Percentiles rank a stretch among this genome's conserved stretches.
phyloP scores from a whole-genome alignment of 257 asterid species.

The Rehmannia glutinosa region DNA sequence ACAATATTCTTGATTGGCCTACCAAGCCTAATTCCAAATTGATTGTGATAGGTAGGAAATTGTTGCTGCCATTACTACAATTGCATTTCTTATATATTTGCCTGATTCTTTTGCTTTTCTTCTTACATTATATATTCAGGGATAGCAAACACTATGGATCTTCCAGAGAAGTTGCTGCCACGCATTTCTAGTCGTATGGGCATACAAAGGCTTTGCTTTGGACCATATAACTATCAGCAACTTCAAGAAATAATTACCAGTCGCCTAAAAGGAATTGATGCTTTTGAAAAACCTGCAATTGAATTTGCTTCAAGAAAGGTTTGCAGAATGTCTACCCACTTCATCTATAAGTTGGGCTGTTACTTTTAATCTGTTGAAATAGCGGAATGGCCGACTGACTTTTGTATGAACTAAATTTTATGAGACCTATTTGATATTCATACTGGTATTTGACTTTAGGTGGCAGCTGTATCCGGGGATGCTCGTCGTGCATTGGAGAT shows the following conservation, averaged over 20 bases:
- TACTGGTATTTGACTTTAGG: slow-evolving; percentile 42
- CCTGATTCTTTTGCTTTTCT: slow-evolving; percentile 12
- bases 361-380: slow-evolving; percentile 5
- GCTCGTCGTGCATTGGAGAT: slow-evolving; percentile 98
- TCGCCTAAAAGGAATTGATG: slow-evolving; percentile 80
- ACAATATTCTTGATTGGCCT: slow-evolving; percentile 99
- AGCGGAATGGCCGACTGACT: not conserved
- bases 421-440: slow-evolving; percentile 9
- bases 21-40: slow-evolving; percentile 81
- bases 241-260: slow-evolving; percentile 89
- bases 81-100: not conserved
- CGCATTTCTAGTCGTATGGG: slow-evolving; percentile 99
- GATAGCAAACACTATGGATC: slow-evolving; percentile 99
- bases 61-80: slow-evolving; percentile 4
- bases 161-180: slow-evolving; percentile 95
- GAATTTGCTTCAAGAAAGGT: slow-evolving; percentile 99
- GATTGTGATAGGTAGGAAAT: slow-evolving; percentile 70
- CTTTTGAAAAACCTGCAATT: slow-evolving; percentile 81
- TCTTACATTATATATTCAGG: slow-evolving; percentile 40
- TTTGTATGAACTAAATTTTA: slow-evolving; percentile 1
- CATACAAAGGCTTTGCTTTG: slow-evolving; percentile 96
- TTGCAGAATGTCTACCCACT: slow-evolving; percentile 7
- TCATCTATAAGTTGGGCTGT: slow-evolving; percentile 2
- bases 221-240: slow-evolving; percentile 88
- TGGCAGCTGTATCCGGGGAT: slow-evolving; percentile 98